These are phyloP conservation scores for Botrytis porri DNA, from an alignment of 2,329 filamentous ascomycete species.

Conservation along the genomic window DNA sequence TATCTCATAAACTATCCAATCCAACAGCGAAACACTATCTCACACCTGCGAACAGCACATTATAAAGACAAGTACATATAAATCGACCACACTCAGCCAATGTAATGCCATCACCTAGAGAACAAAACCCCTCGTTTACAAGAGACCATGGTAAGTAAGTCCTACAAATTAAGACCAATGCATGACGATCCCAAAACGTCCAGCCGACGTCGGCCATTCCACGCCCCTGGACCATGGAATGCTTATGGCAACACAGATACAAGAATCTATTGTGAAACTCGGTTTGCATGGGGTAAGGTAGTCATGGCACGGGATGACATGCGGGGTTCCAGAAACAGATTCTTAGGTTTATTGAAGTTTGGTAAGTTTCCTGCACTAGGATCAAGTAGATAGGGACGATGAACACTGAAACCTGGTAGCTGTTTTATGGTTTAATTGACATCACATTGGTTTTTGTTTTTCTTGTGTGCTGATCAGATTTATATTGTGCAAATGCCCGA, in stretches of 20 bases:
- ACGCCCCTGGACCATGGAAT: conserved; percentile 6
- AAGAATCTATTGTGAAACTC: not conserved
- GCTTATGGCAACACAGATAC: not conserved
- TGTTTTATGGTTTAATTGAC: not conserved
- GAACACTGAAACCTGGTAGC: not conserved
- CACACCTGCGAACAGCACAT: too few relatives aligned
- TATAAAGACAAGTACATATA: too few relatives aligned
- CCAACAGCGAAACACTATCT: not conserved
- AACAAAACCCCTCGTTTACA: too few relatives aligned
- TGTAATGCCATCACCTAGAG: not conserved
- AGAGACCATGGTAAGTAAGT: not conserved
- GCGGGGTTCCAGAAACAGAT: not conserved
- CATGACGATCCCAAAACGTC: not conserved
- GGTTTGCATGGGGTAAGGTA: not conserved
- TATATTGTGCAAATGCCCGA: not conserved
- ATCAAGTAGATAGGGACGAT: not conserved
- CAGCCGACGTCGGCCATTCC: conserved; percentile 1
- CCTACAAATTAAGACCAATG: not conserved
- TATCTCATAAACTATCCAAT: not conserved
- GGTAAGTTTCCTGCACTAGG: not conserved
- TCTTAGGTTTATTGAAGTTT: not conserved
- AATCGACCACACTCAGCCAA: not conserved
- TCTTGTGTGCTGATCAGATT: not conserved
- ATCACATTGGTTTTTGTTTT: not conserved
- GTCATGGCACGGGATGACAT: not conserved